Base-by-base conservation (phyloP, 2,329 filamentous ascomycete genomes). In the Alternaria sp. region DNA sequence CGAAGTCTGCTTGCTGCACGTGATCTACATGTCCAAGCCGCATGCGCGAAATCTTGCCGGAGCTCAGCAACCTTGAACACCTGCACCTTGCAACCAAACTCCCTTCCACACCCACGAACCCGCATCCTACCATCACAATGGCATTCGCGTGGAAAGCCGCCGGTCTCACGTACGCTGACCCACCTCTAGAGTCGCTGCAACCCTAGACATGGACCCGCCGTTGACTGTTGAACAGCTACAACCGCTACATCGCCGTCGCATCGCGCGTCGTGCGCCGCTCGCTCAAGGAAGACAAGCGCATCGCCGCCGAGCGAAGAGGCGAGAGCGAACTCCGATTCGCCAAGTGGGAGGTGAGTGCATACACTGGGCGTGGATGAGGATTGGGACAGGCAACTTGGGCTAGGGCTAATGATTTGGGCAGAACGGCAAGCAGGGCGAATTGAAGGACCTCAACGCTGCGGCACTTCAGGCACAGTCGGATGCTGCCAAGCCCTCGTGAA, bases 111-210 rank as follows among this genome's bases (percentile, higher is more conserved):
- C 57, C 63, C 62, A 63, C 66, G 50, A 68, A 68, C 46, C 65
- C 70, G 44, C 66, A 67, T 64, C 65, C 68, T 63, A 73, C 75
- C 78, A 73, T 77, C 87, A 92, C 87, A 84, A 99, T 98, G 95
- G 86, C 90, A 83, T 94, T 93, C 85, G 92, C 93, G 80, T 99
- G 94, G 95, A 98, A 97, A 91, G 88, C 93, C 79, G 92, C 95
- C 80, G 95, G 95, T 83, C 86, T 98, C 80, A 96, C 89, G 93
- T 97, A 90, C 81, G 92, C 86, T 36, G 34, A 10, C 29, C 39
- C 55, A 24, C 29, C 4, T 14, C 17, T 49, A 23, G 61, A 17
- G 26, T 9, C 36, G 40, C 48, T 31, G 45, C 31, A 53, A 26
- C 46, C 29, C 50, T 50, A 34, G 56, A 29, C 51, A 48, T 39